Evolutionary conservation across 371 early-diverging fungal genomes (phyloP).

Genomic region (Mortierella sp.): DNA sequence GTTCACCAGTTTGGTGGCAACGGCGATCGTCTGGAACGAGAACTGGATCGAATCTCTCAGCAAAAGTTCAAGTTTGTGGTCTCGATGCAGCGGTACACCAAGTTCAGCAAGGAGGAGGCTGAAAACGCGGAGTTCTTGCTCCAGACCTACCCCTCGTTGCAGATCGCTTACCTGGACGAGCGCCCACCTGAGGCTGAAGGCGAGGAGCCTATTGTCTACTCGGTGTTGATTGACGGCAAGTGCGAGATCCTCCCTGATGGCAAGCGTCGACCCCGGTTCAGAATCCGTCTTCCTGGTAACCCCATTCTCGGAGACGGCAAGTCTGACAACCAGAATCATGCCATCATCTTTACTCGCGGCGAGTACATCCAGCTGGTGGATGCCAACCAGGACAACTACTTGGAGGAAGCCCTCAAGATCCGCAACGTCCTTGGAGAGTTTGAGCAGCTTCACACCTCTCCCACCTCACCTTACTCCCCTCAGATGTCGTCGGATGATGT

Average conservation of each 20-base stretch:
- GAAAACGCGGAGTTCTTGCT: slow-evolving; percentile 85
- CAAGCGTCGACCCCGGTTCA: slow-evolving; percentile 77
- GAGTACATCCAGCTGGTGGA: slow-evolving; percentile 89
- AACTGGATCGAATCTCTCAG: slow-evolving; percentile 72
- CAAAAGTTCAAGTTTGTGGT: slow-evolving; percentile 89
- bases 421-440: slow-evolving; percentile 89
- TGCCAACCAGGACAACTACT: slow-evolving; percentile 93
- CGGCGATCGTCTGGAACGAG: slow-evolving; percentile 74
- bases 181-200: slow-evolving; percentile 63
- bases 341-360: slow-evolving; percentile 87
- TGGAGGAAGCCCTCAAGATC: slow-evolving; percentile 90
- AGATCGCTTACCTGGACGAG: slow-evolving; percentile 87
- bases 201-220: slow-evolving; percentile 71
- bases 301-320: slow-evolving; percentile 93
- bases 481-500: slow-evolving; percentile 50
- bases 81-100: slow-evolving; percentile 90
- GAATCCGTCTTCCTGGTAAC: slow-evolving; percentile 86
- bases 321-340: slow-evolving; percentile 91
- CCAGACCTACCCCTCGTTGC: slow-evolving; percentile 80
- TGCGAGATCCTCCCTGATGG: slow-evolving; percentile 73
- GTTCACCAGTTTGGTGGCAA: slow-evolving; percentile 71
- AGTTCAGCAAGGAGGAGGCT: slow-evolving; percentile 79
- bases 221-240: slow-evolving; percentile 82
- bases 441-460: slow-evolving; percentile 74
- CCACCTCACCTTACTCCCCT: slow-evolving; percentile 77